Conservation (phyloP, 2,329 filamentous ascomycete genomes). For the Xylariaceae sp. region DNA sequence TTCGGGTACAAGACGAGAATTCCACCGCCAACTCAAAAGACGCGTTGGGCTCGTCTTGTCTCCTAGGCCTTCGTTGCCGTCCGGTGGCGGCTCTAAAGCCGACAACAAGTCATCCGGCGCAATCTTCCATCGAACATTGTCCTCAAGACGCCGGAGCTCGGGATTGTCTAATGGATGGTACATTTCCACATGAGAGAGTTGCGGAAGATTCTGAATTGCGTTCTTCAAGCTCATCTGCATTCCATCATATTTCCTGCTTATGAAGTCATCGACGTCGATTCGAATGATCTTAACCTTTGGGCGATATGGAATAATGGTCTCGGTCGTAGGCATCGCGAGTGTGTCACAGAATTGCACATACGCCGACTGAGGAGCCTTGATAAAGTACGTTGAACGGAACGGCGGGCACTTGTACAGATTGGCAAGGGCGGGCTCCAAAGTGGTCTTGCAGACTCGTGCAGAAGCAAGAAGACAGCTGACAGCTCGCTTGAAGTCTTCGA, state of each 20-base stretch:
- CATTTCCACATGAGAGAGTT: slow-evolving; percentile 62
- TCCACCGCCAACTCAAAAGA: slow-evolving; percentile 56
- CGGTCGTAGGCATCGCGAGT: slow-evolving; percentile 30
- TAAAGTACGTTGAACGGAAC: slow-evolving; percentile 36
- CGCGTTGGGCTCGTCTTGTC: slow-evolving; percentile 25
- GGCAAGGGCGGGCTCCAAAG: slow-evolving; percentile 65
- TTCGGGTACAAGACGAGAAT: slow-evolving; percentile 42
- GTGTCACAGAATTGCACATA: slow-evolving; percentile 44
- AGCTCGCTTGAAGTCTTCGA: slow-evolving; percentile 34
- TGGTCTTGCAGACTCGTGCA: slow-evolving; percentile 54
- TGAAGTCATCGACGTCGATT: slow-evolving; percentile 51
- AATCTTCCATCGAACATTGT: slow-evolving; percentile 61
- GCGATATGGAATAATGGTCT: slow-evolving; percentile 54
- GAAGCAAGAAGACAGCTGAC: slow-evolving; percentile 47
- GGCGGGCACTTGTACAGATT: slow-evolving; percentile 65
- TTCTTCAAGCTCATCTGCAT: slow-evolving; percentile 41
- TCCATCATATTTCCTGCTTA: slow-evolving; percentile 14
- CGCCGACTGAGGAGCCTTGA: slow-evolving; percentile 35
- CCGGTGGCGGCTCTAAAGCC: slow-evolving; percentile 44
- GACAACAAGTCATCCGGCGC: slow-evolving; percentile 50
- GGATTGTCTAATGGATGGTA: slow-evolving; percentile 62
- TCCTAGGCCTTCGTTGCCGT: slow-evolving; percentile 34
- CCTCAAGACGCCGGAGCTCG: slow-evolving; percentile 53
- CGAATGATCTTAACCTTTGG: slow-evolving; percentile 63
- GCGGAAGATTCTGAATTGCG: slow-evolving; percentile 57